These are phyloP conservation scores for Ogataea chonburiensis DNA, from an alignment of 805 yeast genomes.

Conservation along the genomic window DNA sequence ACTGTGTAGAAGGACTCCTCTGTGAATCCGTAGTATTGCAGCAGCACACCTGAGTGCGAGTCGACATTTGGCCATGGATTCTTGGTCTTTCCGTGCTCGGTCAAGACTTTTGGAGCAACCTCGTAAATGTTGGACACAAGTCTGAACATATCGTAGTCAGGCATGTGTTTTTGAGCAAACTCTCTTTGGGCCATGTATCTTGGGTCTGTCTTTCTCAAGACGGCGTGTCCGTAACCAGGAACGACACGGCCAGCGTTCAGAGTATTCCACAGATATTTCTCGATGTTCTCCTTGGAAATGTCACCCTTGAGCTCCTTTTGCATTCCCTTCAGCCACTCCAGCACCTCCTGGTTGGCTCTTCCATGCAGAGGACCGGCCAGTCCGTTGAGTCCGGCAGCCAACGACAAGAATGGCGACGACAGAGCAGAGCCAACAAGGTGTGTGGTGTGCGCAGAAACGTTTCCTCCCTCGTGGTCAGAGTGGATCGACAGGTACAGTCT, in stretches of 20 bases:
- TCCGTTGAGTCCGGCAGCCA: slow-evolving; percentile 82
- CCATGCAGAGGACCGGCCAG: slow-evolving; percentile 88
- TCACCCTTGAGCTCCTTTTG: slow-evolving; percentile 67
- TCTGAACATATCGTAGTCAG: slow-evolving; percentile 76
- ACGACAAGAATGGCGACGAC: slow-evolving; percentile 72
- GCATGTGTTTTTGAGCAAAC: slow-evolving; percentile 72
- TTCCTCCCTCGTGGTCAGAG: slow-evolving; percentile 90
- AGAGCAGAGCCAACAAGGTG: slow-evolving; percentile 83
- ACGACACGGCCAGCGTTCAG: slow-evolving; percentile 80
- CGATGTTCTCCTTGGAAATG: slow-evolving; percentile 64
- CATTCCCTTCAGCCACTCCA: slow-evolving; percentile 75
- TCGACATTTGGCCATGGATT: slow-evolving; percentile 94
- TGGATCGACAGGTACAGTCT: slow-evolving; percentile 80
- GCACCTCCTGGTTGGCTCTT: slow-evolving; percentile 84
- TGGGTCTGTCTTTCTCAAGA: slow-evolving; percentile 85
- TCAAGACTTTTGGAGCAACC: slow-evolving; percentile 78
- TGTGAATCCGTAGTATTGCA: slow-evolving; percentile 82
- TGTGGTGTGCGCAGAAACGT: slow-evolving; percentile 84
- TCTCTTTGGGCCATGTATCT: slow-evolving; percentile 84
- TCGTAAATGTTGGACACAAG: slow-evolving; percentile 74
- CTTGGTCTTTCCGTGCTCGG: slow-evolving; percentile 86
- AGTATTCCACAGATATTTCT: slow-evolving; percentile 75
- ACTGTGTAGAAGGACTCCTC: slow-evolving; percentile 85
- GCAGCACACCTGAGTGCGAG: slow-evolving; percentile 81
- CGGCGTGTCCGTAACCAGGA: slow-evolving; percentile 90